phyloP scores from a whole-genome alignment of 177 flowering plant species.

The Vitis hybrid region DNA sequence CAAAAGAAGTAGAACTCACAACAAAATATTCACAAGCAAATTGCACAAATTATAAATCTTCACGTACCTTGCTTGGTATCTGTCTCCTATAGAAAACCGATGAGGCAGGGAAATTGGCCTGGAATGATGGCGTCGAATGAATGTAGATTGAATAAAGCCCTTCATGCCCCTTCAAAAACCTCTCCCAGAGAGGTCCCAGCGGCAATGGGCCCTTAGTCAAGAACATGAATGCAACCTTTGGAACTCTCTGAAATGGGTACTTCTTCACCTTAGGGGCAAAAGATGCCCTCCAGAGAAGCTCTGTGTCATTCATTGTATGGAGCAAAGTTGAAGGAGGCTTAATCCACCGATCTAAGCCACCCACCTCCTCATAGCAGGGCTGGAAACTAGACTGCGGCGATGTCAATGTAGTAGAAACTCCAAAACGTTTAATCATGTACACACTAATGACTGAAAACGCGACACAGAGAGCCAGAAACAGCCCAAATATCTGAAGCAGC shows the following conservation, averaged over 20 bases:
- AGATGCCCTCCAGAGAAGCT: constrained; percentile 52
- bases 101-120: constrained; percentile 27
- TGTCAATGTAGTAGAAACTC: constrained; percentile 28
- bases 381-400: constrained; percentile 16
- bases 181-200: constrained; percentile 57
- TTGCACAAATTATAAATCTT: neutral
- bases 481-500: constrained; percentile 25
- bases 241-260: constrained; percentile 49
- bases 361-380: constrained; percentile 25
- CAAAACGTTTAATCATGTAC: constrained; percentile 33
- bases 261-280: constrained; percentile 33
- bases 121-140: constrained; percentile 45
- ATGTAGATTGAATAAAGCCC: constrained; percentile 45
- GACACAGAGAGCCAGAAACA: constrained; percentile 33
- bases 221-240: constrained; percentile 61
- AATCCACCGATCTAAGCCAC: constrained; percentile 36
- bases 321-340: constrained; percentile 40
- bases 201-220: constrained; percentile 56
- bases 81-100: constrained; percentile 47
- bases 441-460: constrained; percentile 31
- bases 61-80: constrained; percentile 56
- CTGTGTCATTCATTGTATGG: constrained; percentile 51
- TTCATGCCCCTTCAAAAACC: constrained; percentile 50
- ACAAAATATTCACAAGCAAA: too few relatives aligned
- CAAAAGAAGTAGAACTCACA: too few relatives aligned